phyloP scores from a whole-genome alignment of 306 rosid species.

The Inga leiocalycina region DNA sequence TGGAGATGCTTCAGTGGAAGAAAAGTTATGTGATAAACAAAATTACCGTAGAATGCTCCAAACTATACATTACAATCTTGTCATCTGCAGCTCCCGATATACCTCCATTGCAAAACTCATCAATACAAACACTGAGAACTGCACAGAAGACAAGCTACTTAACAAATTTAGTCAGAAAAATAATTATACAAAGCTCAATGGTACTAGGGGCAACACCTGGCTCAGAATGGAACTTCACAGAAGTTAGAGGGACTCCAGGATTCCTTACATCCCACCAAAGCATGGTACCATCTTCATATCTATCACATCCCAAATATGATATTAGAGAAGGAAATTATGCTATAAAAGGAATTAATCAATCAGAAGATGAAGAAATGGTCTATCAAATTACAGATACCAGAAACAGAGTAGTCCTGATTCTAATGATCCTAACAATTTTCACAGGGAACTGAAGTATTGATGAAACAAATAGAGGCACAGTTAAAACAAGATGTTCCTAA shows the following conservation, averaged over 20 bases:
- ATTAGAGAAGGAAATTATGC: constrained; percentile 23
- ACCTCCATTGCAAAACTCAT: constrained; percentile 82
- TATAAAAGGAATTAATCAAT: constrained; percentile 6
- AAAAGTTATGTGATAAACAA: background rate
- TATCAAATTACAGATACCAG: constrained; percentile 9
- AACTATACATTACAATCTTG: constrained; percentile 66
- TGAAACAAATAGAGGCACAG: background rate
- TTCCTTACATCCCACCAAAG: constrained; percentile 97
- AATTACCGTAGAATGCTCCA: constrained; percentile 87
- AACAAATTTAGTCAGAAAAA: constrained; percentile 12
- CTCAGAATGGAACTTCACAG: constrained; percentile 85
- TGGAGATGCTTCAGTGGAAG: background rate
- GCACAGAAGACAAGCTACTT: constrained; percentile 36
- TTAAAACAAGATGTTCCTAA: background rate
- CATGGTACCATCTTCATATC: constrained; percentile 87
- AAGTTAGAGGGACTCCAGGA: constrained; percentile 62
- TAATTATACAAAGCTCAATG: constrained; percentile 1
- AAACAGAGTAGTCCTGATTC: constrained; percentile 3
- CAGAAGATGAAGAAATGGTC: background rate
- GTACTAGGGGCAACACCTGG: constrained; percentile 58
- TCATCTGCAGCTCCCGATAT: constrained; percentile 91
- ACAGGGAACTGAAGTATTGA: constrained; percentile 3
- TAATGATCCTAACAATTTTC: background rate
- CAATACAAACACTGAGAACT: constrained; percentile 79
- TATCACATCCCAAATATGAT: constrained; percentile 38